Base-by-base conservation (phyloP, 1,139 yeast species). In the Hyphopichia khmerensis region DNA sequence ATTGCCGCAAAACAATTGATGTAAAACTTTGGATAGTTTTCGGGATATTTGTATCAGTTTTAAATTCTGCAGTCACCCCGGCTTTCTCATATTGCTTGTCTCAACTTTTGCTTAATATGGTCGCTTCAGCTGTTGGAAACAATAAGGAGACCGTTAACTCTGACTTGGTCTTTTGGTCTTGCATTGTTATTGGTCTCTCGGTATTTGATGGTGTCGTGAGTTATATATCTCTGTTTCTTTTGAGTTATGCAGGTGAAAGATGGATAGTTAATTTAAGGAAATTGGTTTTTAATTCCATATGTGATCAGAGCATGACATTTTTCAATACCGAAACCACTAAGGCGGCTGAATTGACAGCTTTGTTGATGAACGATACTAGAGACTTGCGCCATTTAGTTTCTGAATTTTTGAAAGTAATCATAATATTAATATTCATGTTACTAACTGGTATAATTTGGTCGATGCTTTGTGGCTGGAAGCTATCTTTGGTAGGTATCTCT, bases 81-180 rank as follows among this genome's bases (percentile, higher is more conserved):
- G 62, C 87, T 0, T 89, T 93, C 50, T 87, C 97, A 0, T 90
- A 63, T 55, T 77, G 86, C 34, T 82, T 91, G 49, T 80, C 98
- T 0, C 80, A 81, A 48, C 65, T 91, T 6, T 64, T 91, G 19
- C 59, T 74, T 19, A 82, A 79, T 19, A 72, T 84, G 57, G 71
- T 84, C 8, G 75, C 63, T 3, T 59, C 73, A 3, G 67, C 77
- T 0, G 40, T 42, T 1, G 38, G 9, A 4, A 39, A 42, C 1
- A 36, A 18, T 7, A 23, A 15, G 10, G 21, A 33, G 13, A 10
- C n/a, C 6, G 29, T 33, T 10, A 24, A 11, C 1, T 27, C 42
- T 3, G 70, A 69, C 27, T 57, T 82, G 32, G 40, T 78, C 1
- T 69, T 72, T 48, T 90, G 96, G 97, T 80, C 96, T 0, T 48